phyloP scores from a whole-genome alignment of 495 filamentous ascomycete species.

The Evernia prunastri region DNA sequence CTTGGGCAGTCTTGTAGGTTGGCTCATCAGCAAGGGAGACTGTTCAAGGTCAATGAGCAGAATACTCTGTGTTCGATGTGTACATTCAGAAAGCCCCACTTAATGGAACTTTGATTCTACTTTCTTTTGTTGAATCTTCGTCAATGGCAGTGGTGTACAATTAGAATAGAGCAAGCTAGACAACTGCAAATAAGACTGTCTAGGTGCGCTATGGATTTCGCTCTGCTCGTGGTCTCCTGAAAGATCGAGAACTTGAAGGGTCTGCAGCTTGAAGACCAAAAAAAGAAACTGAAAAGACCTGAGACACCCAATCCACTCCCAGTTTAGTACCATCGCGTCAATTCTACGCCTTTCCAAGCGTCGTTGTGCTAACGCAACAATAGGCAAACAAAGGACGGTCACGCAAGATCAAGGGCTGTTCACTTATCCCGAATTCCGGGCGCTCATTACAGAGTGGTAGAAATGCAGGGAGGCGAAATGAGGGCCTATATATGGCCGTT shows the following conservation, averaged over 20 bases:
- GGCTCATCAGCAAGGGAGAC: constrained; percentile 23
- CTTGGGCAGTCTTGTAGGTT: constrained; percentile 11
- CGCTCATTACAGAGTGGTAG: neutral
- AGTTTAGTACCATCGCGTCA: neutral
- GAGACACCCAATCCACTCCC: constrained; percentile 32
- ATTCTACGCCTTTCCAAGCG: neutral
- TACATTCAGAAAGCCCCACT: constrained; percentile 26
- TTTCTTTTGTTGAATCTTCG: constrained; percentile 18
- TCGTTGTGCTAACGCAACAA: neutral
- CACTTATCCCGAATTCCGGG: neutral
- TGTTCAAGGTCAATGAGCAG: constrained; percentile 19
- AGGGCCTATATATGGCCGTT: neutral
- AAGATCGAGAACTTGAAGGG: constrained; percentile 35
- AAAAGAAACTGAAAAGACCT: constrained; percentile 56
- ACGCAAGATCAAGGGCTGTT: neutral
- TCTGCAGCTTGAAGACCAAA: constrained; percentile 41
- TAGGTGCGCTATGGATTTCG: constrained; percentile 16
- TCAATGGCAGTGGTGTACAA: constrained; percentile 38
- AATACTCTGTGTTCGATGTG: constrained; percentile 23
- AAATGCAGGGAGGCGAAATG: neutral
- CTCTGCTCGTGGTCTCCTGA: constrained; percentile 19
- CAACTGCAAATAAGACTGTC: constrained; percentile 15
- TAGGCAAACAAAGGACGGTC: neutral
- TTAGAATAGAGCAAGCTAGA: constrained; percentile 20
- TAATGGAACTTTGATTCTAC: constrained; percentile 29